Base-by-base conservation (phyloP, 257 asterid species). In the Nicotiana tabacum region DNA sequence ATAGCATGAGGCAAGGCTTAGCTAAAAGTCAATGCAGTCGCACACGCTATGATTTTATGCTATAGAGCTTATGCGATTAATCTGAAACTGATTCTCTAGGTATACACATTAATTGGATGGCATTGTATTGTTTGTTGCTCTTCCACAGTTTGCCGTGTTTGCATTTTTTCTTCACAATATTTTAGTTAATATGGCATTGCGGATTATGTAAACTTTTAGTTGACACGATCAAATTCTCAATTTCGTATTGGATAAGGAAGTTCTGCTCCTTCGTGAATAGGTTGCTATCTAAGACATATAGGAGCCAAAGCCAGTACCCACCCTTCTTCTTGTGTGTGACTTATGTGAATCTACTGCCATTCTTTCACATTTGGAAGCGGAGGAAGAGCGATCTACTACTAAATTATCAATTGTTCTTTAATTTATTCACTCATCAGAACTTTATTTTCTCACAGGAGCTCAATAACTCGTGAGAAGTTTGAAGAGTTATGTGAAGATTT, bases 401-500 rank as follows among this genome's bases (percentile, higher is more conserved):
- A 48, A 7, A 27, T 16, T 27, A 24, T 76, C 80, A 51, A 27
- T 51, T 27, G 80, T 15, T 76, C 51, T 76, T 7, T 13, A 76
- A 43, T 43, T 72, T 51, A 29, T 76, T 76, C 48, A 5, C 65
- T 76, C 46, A 76, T 76, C 29, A 16, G 43, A 39, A 76, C 13
- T 81, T 51, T 16, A 12, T 66, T 66, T 66, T 81, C 33, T 30
- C 12, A 17, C 85, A 94, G 99, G 98, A 94, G 99, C 95, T 84
- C 98, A 79, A 94, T 96, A 83, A 90, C 92, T 51, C 98, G 99
- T 82, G 98, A 94, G 89, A 94, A 93, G 86, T 96, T 94, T 85
- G 99, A 96, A 93, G 98, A 93, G 89, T 88, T 96, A 67, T 96
- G 99, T 83, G 91, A 77, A 83, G 99, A 96, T 87, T 83, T 96